These are phyloP conservation scores for Fraxinus albicans DNA, from an alignment of 305 asterid species.

Conservation along the genomic window DNA sequence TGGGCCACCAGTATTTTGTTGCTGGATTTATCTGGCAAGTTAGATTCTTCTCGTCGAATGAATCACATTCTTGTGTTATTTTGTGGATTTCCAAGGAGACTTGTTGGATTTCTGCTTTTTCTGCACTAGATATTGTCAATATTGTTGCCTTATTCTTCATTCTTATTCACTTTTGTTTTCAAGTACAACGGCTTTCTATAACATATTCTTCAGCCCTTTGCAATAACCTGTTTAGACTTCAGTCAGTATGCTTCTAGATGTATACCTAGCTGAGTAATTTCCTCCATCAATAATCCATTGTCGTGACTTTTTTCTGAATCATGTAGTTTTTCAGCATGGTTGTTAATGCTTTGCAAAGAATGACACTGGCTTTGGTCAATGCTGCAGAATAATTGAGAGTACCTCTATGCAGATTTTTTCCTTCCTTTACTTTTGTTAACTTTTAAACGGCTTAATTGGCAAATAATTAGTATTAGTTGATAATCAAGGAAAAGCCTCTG, in stretches of 20 bases:
- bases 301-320: not conserved
- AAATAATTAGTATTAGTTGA: not conserved
- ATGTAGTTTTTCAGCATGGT: not conserved
- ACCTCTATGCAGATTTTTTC: not conserved
- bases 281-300: not conserved
- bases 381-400: not conserved
- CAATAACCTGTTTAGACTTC: not conserved
- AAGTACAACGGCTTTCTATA: not conserved
- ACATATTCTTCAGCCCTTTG: not conserved
- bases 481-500: not conserved
- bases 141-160: not conserved
- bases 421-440: not conserved
- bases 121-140: not conserved
- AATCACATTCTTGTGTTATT: not conserved
- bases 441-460: not conserved
- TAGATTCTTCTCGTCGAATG: not conserved
- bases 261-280: not conserved
- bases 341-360: not conserved
- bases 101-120: not conserved
- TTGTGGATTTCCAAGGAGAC: not conserved
- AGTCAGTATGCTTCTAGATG: not conserved
- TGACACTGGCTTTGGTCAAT: not conserved
- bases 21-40: not conserved
- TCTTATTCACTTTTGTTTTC: not conserved
- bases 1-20: not conserved